These are phyloP conservation scores for Verbascum thapsus DNA, from an alignment of 257 asterid species.

Conservation along the genomic window DNA sequence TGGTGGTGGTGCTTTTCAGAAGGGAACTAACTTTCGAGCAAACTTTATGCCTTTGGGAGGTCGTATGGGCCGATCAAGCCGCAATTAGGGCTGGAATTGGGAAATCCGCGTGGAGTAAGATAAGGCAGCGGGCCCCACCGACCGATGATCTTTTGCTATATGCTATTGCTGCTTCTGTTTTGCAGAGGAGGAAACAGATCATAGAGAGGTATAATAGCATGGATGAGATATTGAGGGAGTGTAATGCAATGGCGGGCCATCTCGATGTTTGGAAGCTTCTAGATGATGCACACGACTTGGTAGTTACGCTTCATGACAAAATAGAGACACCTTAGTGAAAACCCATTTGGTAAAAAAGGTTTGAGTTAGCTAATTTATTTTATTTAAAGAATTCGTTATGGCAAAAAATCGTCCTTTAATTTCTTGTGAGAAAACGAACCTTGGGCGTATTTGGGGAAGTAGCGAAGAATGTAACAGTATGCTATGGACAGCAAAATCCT, in stretches of 20 bases:
- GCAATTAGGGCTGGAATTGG: slow-evolving; percentile 83
- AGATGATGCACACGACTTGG: slow-evolving; percentile 83
- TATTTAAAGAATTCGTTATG: slow-evolving; percentile 10
- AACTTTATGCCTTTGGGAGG: slow-evolving; percentile 90
- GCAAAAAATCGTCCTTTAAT: not conserved
- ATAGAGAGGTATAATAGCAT: slow-evolving; percentile 77
- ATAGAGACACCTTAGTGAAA: slow-evolving; percentile 35
- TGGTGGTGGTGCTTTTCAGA: slow-evolving; percentile 93
- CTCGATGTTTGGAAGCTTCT: slow-evolving; percentile 91
- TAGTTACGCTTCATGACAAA: slow-evolving; percentile 78
- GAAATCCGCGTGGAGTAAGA: slow-evolving; percentile 82
- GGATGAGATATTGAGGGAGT: slow-evolving; percentile 90
- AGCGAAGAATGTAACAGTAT: slow-evolving; percentile 19
- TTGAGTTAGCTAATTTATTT: slow-evolving; percentile 28
- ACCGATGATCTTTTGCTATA: slow-evolving; percentile 85
- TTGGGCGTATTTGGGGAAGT: slow-evolving; percentile 2
- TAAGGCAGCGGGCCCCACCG: slow-evolving; percentile 78
- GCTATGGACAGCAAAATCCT: not conserved
- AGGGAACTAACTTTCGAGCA: slow-evolving; percentile 85
- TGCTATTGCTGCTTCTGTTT: slow-evolving; percentile 89
- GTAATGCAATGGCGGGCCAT: slow-evolving; percentile 88
- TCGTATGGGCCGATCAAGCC: slow-evolving; percentile 97
- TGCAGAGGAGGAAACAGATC: slow-evolving; percentile 88
- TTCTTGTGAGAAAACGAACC: slow-evolving; percentile 6
- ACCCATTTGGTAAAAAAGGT: not conserved